Conservation (phyloP, 352 stramenopile species). For the Pythium biforme region DNA sequence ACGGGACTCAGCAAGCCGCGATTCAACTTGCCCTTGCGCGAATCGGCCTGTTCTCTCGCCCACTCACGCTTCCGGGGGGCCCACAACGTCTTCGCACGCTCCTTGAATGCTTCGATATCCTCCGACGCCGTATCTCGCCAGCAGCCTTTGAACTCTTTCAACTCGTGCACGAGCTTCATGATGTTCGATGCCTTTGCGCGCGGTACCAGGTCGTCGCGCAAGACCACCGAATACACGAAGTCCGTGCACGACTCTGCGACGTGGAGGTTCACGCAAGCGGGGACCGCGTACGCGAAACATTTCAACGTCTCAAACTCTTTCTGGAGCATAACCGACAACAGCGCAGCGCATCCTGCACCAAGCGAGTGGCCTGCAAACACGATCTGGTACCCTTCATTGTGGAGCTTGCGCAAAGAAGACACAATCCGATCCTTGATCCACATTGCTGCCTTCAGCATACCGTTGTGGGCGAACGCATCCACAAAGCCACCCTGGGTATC, state of each 20-base stretch:
- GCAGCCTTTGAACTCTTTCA: slow-evolving; percentile 80
- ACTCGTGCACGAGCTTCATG: slow-evolving; percentile 65
- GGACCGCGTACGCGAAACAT: slow-evolving; percentile 86
- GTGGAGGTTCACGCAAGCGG: slow-evolving; percentile 78
- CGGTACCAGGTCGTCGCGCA: slow-evolving; percentile 85
- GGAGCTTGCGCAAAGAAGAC: slow-evolving; percentile 63
- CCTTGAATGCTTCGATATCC: slow-evolving; percentile 79
- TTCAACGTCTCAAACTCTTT: slow-evolving; percentile 81
- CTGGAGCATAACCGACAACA: slow-evolving; percentile 84
- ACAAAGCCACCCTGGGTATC: slow-evolving; percentile 71
- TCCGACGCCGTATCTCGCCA: slow-evolving; percentile 80
- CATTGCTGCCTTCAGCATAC: slow-evolving; percentile 84
- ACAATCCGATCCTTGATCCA: slow-evolving; percentile 87
- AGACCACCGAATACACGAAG: slow-evolving; percentile 83
- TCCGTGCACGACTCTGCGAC: slow-evolving; percentile 72
- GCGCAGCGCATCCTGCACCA: slow-evolving; percentile 67
- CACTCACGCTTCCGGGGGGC: slow-evolving; percentile 79
- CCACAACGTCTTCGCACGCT: slow-evolving; percentile 81
- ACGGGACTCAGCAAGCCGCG: slow-evolving; percentile 2
- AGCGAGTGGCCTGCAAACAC: slow-evolving; percentile 82
- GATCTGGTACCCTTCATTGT: slow-evolving; percentile 79
- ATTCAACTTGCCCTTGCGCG: slow-evolving; percentile 28
- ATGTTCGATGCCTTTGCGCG: slow-evolving; percentile 84
- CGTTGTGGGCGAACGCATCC: slow-evolving; percentile 84
- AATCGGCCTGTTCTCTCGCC: slow-evolving; percentile 64